Percentiles rank a stretch among this genome's conserved stretches.
Conservation (phyloP, 2,329 filamentous ascomycete species). For the Trichoderma koningiopsis region DNA sequence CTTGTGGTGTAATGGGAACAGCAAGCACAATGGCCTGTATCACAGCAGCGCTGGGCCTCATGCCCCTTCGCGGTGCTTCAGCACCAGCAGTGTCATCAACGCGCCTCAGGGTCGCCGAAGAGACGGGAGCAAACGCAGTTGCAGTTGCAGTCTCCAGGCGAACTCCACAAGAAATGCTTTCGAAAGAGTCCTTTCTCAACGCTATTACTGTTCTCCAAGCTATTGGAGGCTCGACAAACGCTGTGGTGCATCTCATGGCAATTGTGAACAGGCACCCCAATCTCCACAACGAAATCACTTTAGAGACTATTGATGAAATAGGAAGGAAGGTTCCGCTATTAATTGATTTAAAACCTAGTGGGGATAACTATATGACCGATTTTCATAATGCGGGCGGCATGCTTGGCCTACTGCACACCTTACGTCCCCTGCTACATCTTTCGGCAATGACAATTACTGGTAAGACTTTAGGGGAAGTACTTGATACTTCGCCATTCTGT, state of each 20-base stretch:
- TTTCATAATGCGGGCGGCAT: slow-evolving; percentile 81
- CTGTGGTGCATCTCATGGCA: slow-evolving; percentile 81
- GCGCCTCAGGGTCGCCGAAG: slow-evolving; percentile 79
- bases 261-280: slow-evolving; percentile 74
- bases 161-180: slow-evolving; percentile 69
- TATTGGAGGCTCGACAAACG: slow-evolving; percentile 82
- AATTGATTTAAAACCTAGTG: slow-evolving; percentile 85
- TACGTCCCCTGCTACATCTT: slow-evolving; percentile 77
- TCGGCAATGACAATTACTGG: slow-evolving; percentile 79
- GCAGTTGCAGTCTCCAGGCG: slow-evolving; percentile 65
- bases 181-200: slow-evolving; percentile 77
- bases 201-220: slow-evolving; percentile 85
- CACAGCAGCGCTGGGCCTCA: slow-evolving; percentile 80
- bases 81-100: slow-evolving; percentile 77
- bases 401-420: slow-evolving; percentile 74
- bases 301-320: slow-evolving; percentile 78
- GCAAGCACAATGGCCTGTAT: slow-evolving; percentile 88
- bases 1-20: slow-evolving; percentile 90
- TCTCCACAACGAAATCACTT: slow-evolving; percentile 62
- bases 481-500: slow-evolving; percentile 69
- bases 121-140: slow-evolving; percentile 70
- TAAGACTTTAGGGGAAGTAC: slow-evolving; percentile 77
- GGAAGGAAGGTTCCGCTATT: slow-evolving; percentile 78
- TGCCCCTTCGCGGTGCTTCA: slow-evolving; percentile 70
- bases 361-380: slow-evolving; percentile 86